These are phyloP conservation scores for Zizania palustris DNA, from an alignment of 202 grass and related monocot genomes.

Conservation along the genomic window DNA sequence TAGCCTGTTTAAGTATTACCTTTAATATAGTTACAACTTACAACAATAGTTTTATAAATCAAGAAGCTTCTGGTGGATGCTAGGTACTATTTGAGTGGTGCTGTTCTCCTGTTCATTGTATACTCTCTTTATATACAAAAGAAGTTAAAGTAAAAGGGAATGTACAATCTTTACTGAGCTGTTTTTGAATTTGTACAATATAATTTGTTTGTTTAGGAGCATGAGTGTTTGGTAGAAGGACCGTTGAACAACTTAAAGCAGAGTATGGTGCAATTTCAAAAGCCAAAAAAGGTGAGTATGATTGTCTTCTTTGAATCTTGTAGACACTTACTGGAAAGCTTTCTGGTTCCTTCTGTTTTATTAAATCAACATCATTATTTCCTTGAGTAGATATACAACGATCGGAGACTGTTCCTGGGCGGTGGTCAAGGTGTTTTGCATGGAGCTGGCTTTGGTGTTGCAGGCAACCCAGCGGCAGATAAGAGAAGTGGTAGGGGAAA, in stretches of 20 bases:
- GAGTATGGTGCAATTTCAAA: slow-evolving; percentile 99
- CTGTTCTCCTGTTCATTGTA: neutral
- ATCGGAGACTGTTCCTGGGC: slow-evolving; percentile 79
- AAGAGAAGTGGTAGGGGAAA: slow-evolving; percentile 82
- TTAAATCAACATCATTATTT: slow-evolving; percentile 14
- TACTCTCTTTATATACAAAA: neutral
- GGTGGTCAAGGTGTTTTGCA: slow-evolving; percentile 72
- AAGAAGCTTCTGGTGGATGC: neutral
- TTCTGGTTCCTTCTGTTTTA: slow-evolving; percentile 18
- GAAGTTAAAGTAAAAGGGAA: neutral
- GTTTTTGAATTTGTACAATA: slow-evolving; percentile 20
- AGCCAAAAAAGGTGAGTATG: slow-evolving; percentile 96
- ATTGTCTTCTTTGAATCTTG: neutral
- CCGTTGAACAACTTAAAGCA: slow-evolving; percentile 98
- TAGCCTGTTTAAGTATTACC: neutral
- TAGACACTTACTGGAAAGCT: slow-evolving; percentile 22
- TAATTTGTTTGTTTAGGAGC: slow-evolving; percentile 63
- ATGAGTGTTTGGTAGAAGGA: slow-evolving; percentile 97
- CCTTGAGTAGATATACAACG: slow-evolving; percentile 83
- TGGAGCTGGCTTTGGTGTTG: slow-evolving; percentile 56
- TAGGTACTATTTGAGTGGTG: neutral
- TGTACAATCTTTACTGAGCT: neutral
- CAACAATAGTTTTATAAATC: neutral
- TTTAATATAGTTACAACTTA: neutral
- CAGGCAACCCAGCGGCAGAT: slow-evolving; percentile 53